Conservation (phyloP, 148 eudicot species). For the Camellia japonica region DNA sequence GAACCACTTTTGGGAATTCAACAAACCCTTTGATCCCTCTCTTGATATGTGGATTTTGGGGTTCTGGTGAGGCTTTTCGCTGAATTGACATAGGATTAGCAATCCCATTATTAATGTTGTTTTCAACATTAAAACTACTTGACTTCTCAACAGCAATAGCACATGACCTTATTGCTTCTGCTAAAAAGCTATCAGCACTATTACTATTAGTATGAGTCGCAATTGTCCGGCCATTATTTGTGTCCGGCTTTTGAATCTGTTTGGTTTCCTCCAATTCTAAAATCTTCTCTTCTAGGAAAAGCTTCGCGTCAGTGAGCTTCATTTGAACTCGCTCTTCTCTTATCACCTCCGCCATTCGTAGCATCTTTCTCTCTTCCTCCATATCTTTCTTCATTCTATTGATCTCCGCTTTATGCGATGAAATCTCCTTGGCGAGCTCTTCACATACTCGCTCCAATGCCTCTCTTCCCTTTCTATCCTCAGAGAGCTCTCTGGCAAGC, state of each 20-base stretch:
- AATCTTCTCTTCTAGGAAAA: slow-evolving; percentile 45
- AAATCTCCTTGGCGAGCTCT: slow-evolving; percentile 47
- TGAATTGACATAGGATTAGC: slow-evolving; percentile 19
- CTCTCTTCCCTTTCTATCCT: slow-evolving; percentile 45
- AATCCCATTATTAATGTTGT: neutral
- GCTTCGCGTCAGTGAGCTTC: slow-evolving; percentile 64
- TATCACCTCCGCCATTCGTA: slow-evolving; percentile 60
- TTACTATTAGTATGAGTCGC: neutral
- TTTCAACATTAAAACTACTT: slow-evolving; percentile 1
- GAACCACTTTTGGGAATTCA: slow-evolving; percentile 52
- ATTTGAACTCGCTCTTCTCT: slow-evolving; percentile 74
- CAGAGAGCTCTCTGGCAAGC: slow-evolving; percentile 42
- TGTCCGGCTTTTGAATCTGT: neutral
- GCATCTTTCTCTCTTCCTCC: slow-evolving; percentile 68
- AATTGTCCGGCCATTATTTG: neutral
- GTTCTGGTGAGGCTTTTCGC: slow-evolving; percentile 36
- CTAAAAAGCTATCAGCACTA: neutral
- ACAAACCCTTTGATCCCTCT: slow-evolving; percentile 71
- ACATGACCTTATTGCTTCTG: neutral
- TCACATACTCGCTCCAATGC: slow-evolving; percentile 45
- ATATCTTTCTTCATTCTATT: slow-evolving; percentile 44
- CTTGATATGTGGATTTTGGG: slow-evolving; percentile 67
- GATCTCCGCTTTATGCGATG: slow-evolving; percentile 34
- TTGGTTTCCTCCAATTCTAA: slow-evolving; percentile 27
- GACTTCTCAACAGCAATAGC: slow-evolving; percentile 15